phyloP scores from a whole-genome alignment of 192 early-diverging fungal genomes.

The Thoreauomyces humboldtii region DNA sequence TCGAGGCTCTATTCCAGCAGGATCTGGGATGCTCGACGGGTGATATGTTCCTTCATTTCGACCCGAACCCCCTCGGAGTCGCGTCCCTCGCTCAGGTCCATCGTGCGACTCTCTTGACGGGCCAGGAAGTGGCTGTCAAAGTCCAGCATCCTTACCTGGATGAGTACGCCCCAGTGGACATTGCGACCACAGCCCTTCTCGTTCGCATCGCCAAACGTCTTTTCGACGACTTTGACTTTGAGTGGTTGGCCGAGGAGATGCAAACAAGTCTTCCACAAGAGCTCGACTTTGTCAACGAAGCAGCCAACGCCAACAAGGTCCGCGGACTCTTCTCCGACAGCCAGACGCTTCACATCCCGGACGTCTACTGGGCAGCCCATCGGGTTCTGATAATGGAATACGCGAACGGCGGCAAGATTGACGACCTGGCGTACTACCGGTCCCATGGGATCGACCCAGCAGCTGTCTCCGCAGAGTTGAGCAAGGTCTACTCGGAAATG shows the following conservation, averaged over 20 bases:
- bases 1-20: conserved; percentile 62
- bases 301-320: conserved; percentile 70
- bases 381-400: conserved; percentile 88
- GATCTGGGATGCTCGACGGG: conserved; percentile 69
- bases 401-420: conserved; percentile 63
- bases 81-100: conserved; percentile 95
- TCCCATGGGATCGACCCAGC: conserved; percentile 71
- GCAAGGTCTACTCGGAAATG: conserved; percentile 82
- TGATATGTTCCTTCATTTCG: conserved; percentile 74
- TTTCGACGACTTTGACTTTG: conserved; percentile 90
- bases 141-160: conserved; percentile 86
- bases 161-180: conserved; percentile 75
- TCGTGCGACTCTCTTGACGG: conserved; percentile 62
- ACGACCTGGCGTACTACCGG: conserved; percentile 69
- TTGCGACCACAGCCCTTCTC: conserved; percentile 66
- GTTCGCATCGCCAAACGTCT: conserved; percentile 53
- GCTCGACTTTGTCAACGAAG: conserved; percentile 82
- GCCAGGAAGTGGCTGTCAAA: conserved; percentile 87
- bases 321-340: conserved; percentile 29
- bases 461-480: conserved; percentile 73
- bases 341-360: conserved; percentile 66
- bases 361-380: conserved; percentile 70
- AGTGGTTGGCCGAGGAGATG: conserved; percentile 89
- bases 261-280: conserved; percentile 77
- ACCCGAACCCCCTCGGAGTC: conserved; percentile 82